Evolutionary conservation across 2,329 filamentous ascomycete genomes (phyloP).

Genomic region (Trichoderma sp.): DNA sequence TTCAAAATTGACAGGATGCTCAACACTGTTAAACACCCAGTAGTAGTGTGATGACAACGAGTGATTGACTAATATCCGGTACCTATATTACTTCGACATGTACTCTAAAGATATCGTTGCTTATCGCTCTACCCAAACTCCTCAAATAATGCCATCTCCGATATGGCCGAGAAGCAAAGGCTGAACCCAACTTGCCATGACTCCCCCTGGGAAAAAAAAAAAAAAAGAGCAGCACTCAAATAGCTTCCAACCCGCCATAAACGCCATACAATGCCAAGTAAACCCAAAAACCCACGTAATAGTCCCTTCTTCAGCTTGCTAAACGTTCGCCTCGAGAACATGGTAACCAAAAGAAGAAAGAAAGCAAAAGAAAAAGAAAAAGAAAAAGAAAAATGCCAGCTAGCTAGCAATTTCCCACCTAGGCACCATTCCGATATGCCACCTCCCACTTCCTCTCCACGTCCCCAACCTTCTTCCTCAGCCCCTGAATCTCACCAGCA

Average conservation of each 20-base stretch:
- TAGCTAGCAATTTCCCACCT: not conserved
- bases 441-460: conserved; percentile 61
- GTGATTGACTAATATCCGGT: not conserved
- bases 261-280: conserved; percentile 37
- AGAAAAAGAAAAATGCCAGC: not conserved
- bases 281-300: not conserved
- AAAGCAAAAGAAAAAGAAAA: not conserved
- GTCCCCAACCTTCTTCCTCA: conserved; percentile 61
- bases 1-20: not conserved
- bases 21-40: not conserved
- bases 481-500: conserved; percentile 68
- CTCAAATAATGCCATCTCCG: not conserved
- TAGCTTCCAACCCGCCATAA: conserved; percentile 16
- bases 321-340: not conserved
- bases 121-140: not conserved
- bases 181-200: not conserved
- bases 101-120: not conserved
- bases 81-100: not conserved
- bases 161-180: not conserved
- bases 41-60: not conserved
- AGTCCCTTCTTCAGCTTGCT: not conserved
- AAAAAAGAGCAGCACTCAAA: no score
- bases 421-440: conserved; percentile 40
- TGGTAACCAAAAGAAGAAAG: not conserved
- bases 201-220: not conserved